Percentiles rank a stretch among this genome's conserved stretches.
Conservation (phyloP, 148 eudicot species). For the Vaccinium corymbosum region DNA sequence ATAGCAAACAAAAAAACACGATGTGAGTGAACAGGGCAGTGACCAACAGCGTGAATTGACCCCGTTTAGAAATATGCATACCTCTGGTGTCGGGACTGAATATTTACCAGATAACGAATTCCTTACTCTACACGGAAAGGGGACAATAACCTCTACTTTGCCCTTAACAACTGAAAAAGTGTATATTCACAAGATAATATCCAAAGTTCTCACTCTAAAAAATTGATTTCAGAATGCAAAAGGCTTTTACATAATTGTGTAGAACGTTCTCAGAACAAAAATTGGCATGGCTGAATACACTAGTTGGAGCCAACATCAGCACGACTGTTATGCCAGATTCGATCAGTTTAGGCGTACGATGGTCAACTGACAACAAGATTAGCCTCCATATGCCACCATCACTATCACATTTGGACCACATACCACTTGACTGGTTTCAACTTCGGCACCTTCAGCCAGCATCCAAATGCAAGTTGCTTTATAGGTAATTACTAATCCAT, state of each 20-base stretch:
- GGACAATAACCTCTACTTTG: background rate
- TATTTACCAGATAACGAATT: slow-evolving; percentile 61
- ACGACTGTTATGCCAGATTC: too few relatives aligned
- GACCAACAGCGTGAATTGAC: slow-evolving; percentile 7
- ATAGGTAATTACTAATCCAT: background rate
- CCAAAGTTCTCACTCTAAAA: background rate
- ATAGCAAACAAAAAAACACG: background rate
- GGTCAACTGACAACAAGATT: background rate
- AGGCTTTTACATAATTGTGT: background rate
- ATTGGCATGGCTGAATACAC: background rate
- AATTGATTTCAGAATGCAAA: slow-evolving; percentile 1
- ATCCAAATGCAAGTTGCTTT: slow-evolving; percentile 3
- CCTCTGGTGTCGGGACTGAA: slow-evolving; percentile 72
- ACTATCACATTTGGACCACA: too few relatives aligned
- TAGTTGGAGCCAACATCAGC: background rate
- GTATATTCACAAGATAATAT: background rate
- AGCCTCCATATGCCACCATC: background rate
- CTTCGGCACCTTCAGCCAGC: background rate
- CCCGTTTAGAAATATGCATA: slow-evolving; percentile 20
- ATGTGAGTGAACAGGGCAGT: background rate
- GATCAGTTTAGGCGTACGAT: background rate
- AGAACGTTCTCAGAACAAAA: background rate
- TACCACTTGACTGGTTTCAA: background rate
- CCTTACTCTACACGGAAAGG: background rate
- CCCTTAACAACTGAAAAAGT: background rate